These are phyloP conservation scores for Capronia coronata DNA, from an alignment of 2,329 filamentous ascomycete genomes.

Conservation along the genomic window DNA sequence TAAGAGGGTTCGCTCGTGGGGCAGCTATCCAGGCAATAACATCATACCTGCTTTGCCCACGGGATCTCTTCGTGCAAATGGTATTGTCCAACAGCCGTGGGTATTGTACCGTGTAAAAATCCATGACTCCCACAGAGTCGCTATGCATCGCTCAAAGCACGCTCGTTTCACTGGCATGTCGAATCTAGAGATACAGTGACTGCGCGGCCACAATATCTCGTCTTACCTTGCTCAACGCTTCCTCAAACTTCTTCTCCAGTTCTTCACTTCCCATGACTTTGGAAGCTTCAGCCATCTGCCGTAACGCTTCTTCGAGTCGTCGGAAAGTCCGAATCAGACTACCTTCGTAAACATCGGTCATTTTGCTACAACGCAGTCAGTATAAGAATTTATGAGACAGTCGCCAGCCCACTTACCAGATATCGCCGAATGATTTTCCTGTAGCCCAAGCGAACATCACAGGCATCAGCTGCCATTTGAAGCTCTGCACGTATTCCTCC, in stretches of 20 bases:
- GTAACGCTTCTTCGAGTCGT: constrained; percentile 82
- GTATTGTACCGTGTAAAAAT: constrained; percentile 10
- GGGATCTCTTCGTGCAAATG: constrained; percentile 1
- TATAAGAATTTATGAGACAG: constrained; percentile 7
- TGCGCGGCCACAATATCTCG: constrained; percentile 93
- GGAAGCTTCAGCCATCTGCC: constrained; percentile 89
- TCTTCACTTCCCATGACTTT: constrained; percentile 99
- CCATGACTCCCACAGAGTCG: neutral
- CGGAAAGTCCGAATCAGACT: constrained; percentile 94
- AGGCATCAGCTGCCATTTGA: constrained; percentile 96
- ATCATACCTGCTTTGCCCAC: constrained; percentile 14
- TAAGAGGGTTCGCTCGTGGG: neutral
- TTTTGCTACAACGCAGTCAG: constrained; percentile 60
- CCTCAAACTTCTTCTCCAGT: constrained; percentile 49
- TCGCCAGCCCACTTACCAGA: constrained; percentile 63
- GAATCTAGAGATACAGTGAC: constrained; percentile 65
- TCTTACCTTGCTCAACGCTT: constrained; percentile 39
- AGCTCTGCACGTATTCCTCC: constrained; percentile 80
- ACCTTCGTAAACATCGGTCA: constrained; percentile 97
- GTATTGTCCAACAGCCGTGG: constrained; percentile 12
- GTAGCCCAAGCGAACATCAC: constrained; percentile 89
- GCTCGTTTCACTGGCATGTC: neutral
- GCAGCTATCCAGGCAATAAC: constrained; percentile 5
- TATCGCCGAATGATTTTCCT: constrained; percentile 82
- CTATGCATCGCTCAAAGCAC: constrained; percentile 2